phyloP scores from a whole-genome alignment of 2,329 filamentous ascomycete genomes.

The Aspergillus sp. region DNA sequence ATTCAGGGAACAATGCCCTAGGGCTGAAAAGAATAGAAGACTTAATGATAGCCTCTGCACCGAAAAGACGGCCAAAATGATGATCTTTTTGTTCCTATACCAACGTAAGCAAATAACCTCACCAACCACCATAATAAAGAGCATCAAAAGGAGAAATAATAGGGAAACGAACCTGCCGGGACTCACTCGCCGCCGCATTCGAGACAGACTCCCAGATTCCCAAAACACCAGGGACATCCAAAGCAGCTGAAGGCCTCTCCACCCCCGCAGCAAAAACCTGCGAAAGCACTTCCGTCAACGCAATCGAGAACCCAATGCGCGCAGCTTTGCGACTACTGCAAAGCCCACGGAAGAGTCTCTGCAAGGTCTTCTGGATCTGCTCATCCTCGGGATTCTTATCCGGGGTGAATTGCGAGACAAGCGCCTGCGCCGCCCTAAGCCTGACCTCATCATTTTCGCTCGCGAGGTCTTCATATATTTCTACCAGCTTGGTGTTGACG shows the following conservation, averaged over 20 bases:
- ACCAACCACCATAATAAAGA: neutral
- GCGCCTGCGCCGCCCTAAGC: conserved; percentile 44
- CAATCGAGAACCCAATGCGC: conserved; percentile 83
- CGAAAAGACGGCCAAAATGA: conserved; percentile 82
- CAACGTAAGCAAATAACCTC: conserved; percentile 37
- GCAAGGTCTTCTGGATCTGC: conserved; percentile 44
- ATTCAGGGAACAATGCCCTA: conserved; percentile 51
- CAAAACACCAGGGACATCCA: conserved; percentile 46
- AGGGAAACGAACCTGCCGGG: conserved; percentile 49
- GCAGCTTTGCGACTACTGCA: conserved; percentile 89
- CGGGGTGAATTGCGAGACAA: conserved; percentile 46
- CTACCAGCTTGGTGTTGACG: conserved; percentile 47
- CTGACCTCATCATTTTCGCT: conserved; percentile 48
- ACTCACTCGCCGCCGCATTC: conserved; percentile 51
- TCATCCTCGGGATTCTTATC: conserved; percentile 41
- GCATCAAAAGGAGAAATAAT: neutral
- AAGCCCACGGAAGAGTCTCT: conserved; percentile 78
- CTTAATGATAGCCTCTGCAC: conserved; percentile 80
- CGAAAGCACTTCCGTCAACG: conserved; percentile 75
- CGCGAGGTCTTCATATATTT: conserved; percentile 51
- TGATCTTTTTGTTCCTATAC: conserved; percentile 81
- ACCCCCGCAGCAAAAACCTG: conserved; percentile 59
- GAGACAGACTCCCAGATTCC: conserved; percentile 55
- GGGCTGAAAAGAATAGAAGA: conserved; percentile 68
- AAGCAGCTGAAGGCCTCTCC: conserved; percentile 26